Evolutionary conservation across 2,329 filamentous ascomycete genomes (phyloP).

Genomic region (Botrytis deweyae): DNA sequence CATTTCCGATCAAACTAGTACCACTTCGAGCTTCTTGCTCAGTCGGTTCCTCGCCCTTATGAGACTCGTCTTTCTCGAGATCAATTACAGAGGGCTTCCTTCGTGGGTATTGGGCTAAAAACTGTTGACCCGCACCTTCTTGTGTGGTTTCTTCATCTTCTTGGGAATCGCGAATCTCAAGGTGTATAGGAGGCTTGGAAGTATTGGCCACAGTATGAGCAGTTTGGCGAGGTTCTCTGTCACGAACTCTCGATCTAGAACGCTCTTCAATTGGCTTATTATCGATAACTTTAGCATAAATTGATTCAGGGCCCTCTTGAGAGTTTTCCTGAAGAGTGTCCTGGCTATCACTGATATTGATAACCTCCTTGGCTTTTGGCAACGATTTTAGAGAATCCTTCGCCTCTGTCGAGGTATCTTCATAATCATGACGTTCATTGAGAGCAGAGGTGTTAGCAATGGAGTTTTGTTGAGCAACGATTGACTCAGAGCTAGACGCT

Average conservation of each 20-base stretch:
- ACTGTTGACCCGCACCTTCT: background rate
- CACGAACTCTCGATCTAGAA: background rate
- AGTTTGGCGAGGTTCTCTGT: background rate
- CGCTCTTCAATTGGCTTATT: background rate
- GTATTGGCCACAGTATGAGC: background rate
- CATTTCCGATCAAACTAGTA: background rate
- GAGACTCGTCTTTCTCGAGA: background rate
- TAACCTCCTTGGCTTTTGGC: background rate
- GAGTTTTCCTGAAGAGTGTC: background rate
- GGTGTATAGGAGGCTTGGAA: background rate
- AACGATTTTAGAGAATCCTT: background rate
- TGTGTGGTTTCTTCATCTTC: constrained; percentile 1
- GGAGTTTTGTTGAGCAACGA: constrained; percentile 12
- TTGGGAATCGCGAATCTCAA: constrained; percentile 7
- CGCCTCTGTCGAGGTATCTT: background rate
- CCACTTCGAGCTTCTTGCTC: background rate
- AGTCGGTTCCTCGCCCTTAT: background rate
- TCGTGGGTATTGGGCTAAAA: background rate
- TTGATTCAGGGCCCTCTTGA: background rate
- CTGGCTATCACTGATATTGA: constrained; percentile 18
- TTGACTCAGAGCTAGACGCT: constrained; percentile 12
- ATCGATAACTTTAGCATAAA: background rate
- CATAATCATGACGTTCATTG: background rate
- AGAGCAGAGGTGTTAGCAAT: too few relatives aligned
- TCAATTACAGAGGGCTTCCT: background rate